Evolutionary conservation across 805 yeast genomes (phyloP).

Genomic region (Schwanniomyces vanrijiae): DNA sequence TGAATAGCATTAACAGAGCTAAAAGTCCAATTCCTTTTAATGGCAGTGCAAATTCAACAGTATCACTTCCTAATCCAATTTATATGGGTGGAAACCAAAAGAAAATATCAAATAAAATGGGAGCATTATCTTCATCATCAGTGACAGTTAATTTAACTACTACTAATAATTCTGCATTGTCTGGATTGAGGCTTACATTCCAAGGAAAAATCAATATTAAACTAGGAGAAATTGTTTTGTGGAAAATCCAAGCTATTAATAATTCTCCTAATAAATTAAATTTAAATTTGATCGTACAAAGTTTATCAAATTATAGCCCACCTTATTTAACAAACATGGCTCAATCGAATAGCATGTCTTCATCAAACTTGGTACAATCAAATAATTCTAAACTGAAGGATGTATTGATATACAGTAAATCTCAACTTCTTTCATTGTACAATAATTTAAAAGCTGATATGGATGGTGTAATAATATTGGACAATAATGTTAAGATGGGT

Average conservation of each 20-base stretch:
- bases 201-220: constrained; percentile 61
- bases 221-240: constrained; percentile 58
- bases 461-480: constrained; percentile 60
- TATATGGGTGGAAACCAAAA: neutral
- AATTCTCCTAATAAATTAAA: constrained; percentile 50
- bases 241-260: constrained; percentile 70
- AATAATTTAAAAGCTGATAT: constrained; percentile 39
- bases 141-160: constrained; percentile 38
- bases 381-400: constrained; percentile 7
- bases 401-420: constrained; percentile 18
- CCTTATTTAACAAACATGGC: constrained; percentile 3
- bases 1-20: constrained; percentile 18
- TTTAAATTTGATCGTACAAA: constrained; percentile 46
- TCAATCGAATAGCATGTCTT: constrained; percentile 9
- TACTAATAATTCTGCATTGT: constrained; percentile 24
- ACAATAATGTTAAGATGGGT: constrained; percentile 66
- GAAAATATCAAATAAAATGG: constrained; percentile 1
- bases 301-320: constrained; percentile 12
- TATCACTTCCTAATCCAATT: neutral
- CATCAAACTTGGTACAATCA: constrained; percentile 16
- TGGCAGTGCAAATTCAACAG: constrained; percentile 4
- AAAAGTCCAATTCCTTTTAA: constrained; percentile 11
- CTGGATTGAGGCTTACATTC: constrained; percentile 49
- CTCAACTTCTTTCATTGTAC: constrained; percentile 31
- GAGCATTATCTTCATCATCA: constrained; percentile 19